Evolutionary conservation across 2,329 filamentous ascomycete species (phyloP).

Genomic region (Microcera coccophila): DNA sequence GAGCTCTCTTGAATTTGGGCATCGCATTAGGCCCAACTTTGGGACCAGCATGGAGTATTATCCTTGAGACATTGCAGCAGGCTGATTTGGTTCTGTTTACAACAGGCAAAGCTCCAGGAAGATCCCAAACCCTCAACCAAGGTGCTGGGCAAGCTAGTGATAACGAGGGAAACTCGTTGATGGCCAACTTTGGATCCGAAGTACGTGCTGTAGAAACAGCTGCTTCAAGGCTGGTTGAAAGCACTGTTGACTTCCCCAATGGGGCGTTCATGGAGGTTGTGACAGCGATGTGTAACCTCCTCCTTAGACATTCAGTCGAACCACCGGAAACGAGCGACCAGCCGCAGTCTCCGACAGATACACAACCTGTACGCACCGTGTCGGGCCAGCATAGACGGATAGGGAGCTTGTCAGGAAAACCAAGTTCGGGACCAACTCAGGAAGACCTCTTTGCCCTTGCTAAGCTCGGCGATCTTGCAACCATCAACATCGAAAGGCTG

Average conservation of each 20-base stretch:
- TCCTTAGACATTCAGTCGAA: slow-evolving; percentile 42
- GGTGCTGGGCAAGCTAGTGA: slow-evolving; percentile 49
- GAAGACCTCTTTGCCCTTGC: slow-evolving; percentile 65
- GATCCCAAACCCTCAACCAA: slow-evolving; percentile 46
- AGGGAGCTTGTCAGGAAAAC: slow-evolving; percentile 45
- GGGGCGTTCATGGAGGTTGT: slow-evolving; percentile 75
- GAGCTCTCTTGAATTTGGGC: slow-evolving; percentile 89
- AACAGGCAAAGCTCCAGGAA: slow-evolving; percentile 52
- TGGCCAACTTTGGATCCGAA: slow-evolving; percentile 71
- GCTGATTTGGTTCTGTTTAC: slow-evolving; percentile 81
- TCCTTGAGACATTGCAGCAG: slow-evolving; percentile 88
- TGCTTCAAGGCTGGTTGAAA: slow-evolving; percentile 81
- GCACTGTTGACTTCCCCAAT: slow-evolving; percentile 86
- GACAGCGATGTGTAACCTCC: slow-evolving; percentile 66
- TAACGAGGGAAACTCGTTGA: slow-evolving; percentile 47
- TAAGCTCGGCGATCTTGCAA: slow-evolving; percentile 69
- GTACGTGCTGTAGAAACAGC: slow-evolving; percentile 86
- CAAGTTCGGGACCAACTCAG: slow-evolving; percentile 51
- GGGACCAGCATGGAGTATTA: slow-evolving; percentile 79
- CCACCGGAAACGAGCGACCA: slow-evolving; percentile 15
- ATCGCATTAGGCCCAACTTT: slow-evolving; percentile 91
- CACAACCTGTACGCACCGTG: slow-evolving; percentile 34
- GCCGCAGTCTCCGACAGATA: slow-evolving; percentile 17
- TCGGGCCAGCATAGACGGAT: slow-evolving; percentile 43
- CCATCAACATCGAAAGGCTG: slow-evolving; percentile 71